phyloP scores from a whole-genome alignment of 805 yeast genomes.

The Candida ulmi region DNA sequence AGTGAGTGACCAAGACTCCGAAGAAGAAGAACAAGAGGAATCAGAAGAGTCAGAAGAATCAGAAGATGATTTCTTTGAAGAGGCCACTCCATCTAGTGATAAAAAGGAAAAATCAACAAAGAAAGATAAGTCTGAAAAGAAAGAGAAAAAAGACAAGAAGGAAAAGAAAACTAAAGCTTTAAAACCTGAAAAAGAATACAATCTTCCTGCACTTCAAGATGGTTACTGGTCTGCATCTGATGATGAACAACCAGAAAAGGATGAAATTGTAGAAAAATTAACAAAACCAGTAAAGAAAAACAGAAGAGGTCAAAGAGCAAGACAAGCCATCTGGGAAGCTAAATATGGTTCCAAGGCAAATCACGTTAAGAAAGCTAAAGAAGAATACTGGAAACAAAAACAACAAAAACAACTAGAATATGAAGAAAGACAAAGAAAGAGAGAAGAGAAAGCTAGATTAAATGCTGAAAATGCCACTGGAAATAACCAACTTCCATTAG shows the following conservation, averaged over 20 bases:
- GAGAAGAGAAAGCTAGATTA: conserved; percentile 46
- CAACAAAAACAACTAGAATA: conserved; percentile 57
- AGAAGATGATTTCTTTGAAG: conserved; percentile 37
- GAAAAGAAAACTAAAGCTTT: conserved; percentile 24
- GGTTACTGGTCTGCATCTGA: conserved; percentile 83
- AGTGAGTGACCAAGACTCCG: conserved; percentile 39
- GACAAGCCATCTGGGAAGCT: conserved; percentile 94
- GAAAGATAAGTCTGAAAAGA: conserved; percentile 21
- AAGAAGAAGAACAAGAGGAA: conserved; percentile 19
- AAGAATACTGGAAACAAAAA: conserved; percentile 46
- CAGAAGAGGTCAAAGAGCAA: conserved; percentile 94
- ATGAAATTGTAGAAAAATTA: conserved; percentile 43
- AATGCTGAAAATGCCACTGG: conserved; percentile 36
- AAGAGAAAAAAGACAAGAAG: conserved; percentile 16
- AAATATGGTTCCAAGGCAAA: conserved; percentile 83
- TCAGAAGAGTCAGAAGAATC: conserved; percentile 22
- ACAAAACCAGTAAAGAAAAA: conserved; percentile 64
- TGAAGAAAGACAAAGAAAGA: conserved; percentile 66
- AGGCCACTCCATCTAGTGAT: conserved; percentile 7
- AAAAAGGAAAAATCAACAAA: conserved; percentile 19
- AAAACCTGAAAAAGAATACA: conserved; percentile 25
- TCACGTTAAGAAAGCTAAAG: conserved; percentile 68
- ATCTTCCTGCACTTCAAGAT: conserved; percentile 63
- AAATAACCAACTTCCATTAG: conserved; percentile 34
- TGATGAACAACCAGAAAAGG: conserved; percentile 63